Percentiles rank a stretch among this genome's conserved stretches.
phyloP scores from a whole-genome alignment of 139 green algal species.

The Coelastrella sp. region DNA sequence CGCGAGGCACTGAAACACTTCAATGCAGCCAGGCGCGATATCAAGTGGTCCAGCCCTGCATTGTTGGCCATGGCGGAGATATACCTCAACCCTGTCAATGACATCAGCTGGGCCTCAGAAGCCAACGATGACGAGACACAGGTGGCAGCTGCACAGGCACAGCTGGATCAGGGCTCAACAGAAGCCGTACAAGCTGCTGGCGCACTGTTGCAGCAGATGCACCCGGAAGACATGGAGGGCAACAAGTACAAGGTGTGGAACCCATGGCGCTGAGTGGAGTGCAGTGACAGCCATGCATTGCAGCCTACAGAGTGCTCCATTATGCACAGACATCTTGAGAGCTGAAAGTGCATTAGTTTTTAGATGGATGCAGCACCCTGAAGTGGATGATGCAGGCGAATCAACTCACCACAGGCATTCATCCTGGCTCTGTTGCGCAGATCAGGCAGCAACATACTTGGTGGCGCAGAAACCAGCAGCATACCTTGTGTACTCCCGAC shows the following conservation, averaged over 20 bases:
- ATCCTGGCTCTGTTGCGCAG: neutral
- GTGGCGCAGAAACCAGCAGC: no score
- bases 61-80: constrained; percentile 86
- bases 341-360: no score
- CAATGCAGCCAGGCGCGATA: constrained; percentile 73
- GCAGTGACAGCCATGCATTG: no score
- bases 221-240: constrained; percentile 28
- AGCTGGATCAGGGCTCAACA: constrained; percentile 51
- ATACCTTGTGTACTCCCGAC: no score
- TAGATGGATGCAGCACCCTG: no score
- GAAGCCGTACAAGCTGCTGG: constrained; percentile 63
- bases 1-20: constrained; percentile 72
- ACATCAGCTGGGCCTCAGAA: constrained; percentile 66
- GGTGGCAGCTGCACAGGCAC: neutral
- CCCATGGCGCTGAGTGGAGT: neutral
- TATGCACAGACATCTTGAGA: neutral
- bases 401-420: no score
- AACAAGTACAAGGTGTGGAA: constrained; percentile 41
- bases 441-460: no score
- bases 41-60: constrained; percentile 69
- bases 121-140: neutral
- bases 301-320: neutral
- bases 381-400: no score
- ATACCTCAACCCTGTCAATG: constrained; percentile 83
- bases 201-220: constrained; percentile 70